Evolutionary conservation across 2,329 filamentous ascomycete species (phyloP), one percentile per base, ranked within the genome.

Genomic region (Lasiodiplodia hormozganensis): DNA sequence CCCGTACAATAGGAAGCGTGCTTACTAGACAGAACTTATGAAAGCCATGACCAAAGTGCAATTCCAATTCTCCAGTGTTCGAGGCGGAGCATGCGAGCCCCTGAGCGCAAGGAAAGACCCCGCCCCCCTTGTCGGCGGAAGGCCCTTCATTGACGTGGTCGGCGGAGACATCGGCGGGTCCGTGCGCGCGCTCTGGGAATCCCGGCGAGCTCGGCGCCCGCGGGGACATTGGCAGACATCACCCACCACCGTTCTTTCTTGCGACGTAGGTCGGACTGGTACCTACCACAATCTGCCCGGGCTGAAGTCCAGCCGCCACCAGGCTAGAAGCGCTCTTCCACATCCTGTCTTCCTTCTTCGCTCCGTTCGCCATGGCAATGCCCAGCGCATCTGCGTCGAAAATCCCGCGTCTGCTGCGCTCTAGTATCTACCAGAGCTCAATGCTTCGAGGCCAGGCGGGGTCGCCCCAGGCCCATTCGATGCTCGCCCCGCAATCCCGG

Each of bases 371-470:
- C 65, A 79, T 78, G 76, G 72, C 75, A 68, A 67, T 70, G 40
- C 58, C 71, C 51, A 68, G 71, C 36, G 70, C 72, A 40, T 74
- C 73, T 67, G 71, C 73, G 58, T 73, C 74, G 28, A 73, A 73
- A 51, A 74, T 81, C 66, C 77, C 80, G 66, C 80, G 80, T 57
- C 77, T 80, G 47, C 71, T 81, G n/a, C 66, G 80, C 2, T 79
- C 79, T 6, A 77, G 74, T 54, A 72, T 78, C 28, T 77, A 78
- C 47, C 79, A 78, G 77, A 74, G 75, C 21, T 62, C 74, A 12
- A 76, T 73, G 64, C 70, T 72, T 18, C 67, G 76, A 16, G 72
- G 73, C 25, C 76, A 75, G 14, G 6, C 12, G 14, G 12, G 34
- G 4, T 16, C 12, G 18, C 34, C 38, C 66, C 70, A 23, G 57